Evolutionary conservation across 495 filamentous ascomycete genomes (phyloP).

Genomic region (Penicillium verhagenii): DNA sequence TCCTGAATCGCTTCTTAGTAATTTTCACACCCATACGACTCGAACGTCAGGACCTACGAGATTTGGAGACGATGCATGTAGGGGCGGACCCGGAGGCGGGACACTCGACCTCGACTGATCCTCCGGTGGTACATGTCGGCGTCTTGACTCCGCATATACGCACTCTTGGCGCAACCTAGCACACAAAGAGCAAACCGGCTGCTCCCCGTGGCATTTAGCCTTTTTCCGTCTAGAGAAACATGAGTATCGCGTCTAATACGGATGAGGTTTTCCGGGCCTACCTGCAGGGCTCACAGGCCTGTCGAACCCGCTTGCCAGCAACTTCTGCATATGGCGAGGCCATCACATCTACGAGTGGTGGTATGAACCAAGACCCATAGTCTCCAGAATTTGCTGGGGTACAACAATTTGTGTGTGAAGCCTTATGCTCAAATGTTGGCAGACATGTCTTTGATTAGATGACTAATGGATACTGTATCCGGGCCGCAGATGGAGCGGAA

Average conservation of each 20-base stretch:
- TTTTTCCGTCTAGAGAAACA: constrained; percentile 42
- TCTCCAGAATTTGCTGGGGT: neutral
- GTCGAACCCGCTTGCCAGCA: constrained; percentile 42
- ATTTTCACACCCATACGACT: neutral
- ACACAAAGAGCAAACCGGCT: constrained; percentile 48
- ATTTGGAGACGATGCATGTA: constrained; percentile 17
- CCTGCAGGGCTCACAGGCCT: constrained; percentile 51
- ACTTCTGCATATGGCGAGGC: constrained; percentile 24
- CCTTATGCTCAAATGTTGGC: neutral
- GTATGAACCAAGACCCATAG: neutral
- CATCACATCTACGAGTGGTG: neutral
- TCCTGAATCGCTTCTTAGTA: constrained; percentile 30
- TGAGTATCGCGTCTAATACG: constrained; percentile 8
- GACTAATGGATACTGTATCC: constrained; percentile 1
- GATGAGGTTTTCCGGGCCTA: constrained; percentile 10
- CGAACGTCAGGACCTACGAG: constrained; percentile 15
- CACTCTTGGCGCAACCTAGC: constrained; percentile 42
- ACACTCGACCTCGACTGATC: constrained; percentile 4
- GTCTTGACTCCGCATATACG: constrained; percentile 40
- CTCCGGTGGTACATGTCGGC: constrained; percentile 17
- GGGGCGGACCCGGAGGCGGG: constrained; percentile 8
- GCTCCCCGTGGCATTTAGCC: constrained; percentile 49
- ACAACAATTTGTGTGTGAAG: neutral
- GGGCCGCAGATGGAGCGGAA: constrained; percentile 1
- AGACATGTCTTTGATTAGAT: neutral